Evolutionary conservation across 768 basidiomycete species (phyloP).

Genomic region (Panaeolus papilionaceus): DNA sequence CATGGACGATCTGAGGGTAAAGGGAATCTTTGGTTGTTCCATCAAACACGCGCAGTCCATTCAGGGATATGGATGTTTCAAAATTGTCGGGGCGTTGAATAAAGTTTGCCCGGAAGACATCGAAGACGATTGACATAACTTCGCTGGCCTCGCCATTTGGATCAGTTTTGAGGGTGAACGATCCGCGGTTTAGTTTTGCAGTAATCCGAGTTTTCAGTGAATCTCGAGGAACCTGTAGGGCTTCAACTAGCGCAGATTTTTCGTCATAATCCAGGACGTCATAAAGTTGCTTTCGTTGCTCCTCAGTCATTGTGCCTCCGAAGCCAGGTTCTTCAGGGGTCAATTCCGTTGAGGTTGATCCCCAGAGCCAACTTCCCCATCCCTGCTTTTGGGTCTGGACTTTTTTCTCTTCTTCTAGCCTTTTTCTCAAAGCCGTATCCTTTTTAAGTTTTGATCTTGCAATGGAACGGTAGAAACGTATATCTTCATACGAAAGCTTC

Average conservation of each 20-base stretch:
- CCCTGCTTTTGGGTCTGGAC: slow-evolving; percentile 55
- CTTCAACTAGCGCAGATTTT: slow-evolving; percentile 71
- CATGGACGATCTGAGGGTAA: slow-evolving; percentile 91
- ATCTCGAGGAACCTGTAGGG: slow-evolving; percentile 77
- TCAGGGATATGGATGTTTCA: slow-evolving; percentile 84
- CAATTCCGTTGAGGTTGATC: slow-evolving; percentile 48
- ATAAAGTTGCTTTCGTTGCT: slow-evolving; percentile 90
- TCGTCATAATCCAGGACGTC: slow-evolving; percentile 93
- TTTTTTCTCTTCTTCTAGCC: slow-evolving; percentile 71
- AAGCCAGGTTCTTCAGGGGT: slow-evolving; percentile 61
- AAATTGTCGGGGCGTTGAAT: slow-evolving; percentile 88
- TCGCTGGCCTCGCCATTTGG: slow-evolving; percentile 70
- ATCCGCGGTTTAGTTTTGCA: slow-evolving; percentile 85
- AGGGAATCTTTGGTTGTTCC: slow-evolving; percentile 83
- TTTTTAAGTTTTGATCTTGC: slow-evolving; percentile 88
- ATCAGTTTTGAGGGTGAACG: slow-evolving; percentile 81
- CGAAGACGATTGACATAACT: slow-evolving; percentile 87
- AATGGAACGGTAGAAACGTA: slow-evolving; percentile 96
- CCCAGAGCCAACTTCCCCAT: slow-evolving; percentile 87
- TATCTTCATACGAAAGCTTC: slow-evolving; percentile 91
- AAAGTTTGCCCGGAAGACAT: slow-evolving; percentile 83
- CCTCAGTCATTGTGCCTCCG: slow-evolving; percentile 79
- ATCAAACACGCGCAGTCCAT: slow-evolving; percentile 88
- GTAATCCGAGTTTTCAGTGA: slow-evolving; percentile 78
- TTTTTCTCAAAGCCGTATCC: slow-evolving; percentile 74